Conservation (phyloP, 192 early-diverging fungal genomes). For the Coemansia sp. region DNA sequence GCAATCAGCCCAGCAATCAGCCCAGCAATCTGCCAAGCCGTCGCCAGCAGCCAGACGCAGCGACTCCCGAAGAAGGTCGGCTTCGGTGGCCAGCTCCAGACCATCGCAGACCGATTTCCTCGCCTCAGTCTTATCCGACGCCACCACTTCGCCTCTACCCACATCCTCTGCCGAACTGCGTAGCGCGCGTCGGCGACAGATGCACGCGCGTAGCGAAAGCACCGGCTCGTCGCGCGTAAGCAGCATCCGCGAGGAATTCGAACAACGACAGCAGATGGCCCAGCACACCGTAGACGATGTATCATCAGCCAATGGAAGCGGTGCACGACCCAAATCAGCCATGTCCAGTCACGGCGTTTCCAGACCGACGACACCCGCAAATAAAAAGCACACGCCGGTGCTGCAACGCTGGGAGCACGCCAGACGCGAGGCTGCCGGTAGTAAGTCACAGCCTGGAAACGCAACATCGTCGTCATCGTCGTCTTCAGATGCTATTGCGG, state of each 20-base stretch:
- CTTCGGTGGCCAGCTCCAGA: slow-evolving; percentile 17
- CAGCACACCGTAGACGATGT: slow-evolving; percentile 1
- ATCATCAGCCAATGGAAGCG: background rate
- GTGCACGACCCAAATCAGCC: slow-evolving; percentile 4
- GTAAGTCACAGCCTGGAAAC: background rate
- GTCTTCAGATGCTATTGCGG: no score
- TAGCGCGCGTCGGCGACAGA: slow-evolving; percentile 6
- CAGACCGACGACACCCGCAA: background rate
- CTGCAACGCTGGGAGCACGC: slow-evolving; percentile 20
- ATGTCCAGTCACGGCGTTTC: background rate
- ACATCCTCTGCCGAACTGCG: slow-evolving; percentile 1
- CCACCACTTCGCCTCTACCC: background rate
- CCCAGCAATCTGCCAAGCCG: no score
- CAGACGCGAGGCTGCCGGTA: slow-evolving; percentile 11
- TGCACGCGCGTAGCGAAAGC: slow-evolving; percentile 44
- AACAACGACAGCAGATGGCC: slow-evolving; percentile 18
- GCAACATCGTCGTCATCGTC: background rate
- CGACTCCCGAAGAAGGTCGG: slow-evolving; percentile 20
- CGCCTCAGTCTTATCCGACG: background rate
- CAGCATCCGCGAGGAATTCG: slow-evolving; percentile 48
- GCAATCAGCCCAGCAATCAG: no score
- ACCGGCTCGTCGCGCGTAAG: slow-evolving; percentile 48
- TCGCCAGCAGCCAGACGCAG: background rate
- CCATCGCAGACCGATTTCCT: background rate
- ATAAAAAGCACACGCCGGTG: slow-evolving; percentile 4